A percentile compares a stretch with the other conserved stretches of the same genome.
Conservation (phyloP, 192 early-diverging fungal genomes). For the Coemansia sp. region DNA sequence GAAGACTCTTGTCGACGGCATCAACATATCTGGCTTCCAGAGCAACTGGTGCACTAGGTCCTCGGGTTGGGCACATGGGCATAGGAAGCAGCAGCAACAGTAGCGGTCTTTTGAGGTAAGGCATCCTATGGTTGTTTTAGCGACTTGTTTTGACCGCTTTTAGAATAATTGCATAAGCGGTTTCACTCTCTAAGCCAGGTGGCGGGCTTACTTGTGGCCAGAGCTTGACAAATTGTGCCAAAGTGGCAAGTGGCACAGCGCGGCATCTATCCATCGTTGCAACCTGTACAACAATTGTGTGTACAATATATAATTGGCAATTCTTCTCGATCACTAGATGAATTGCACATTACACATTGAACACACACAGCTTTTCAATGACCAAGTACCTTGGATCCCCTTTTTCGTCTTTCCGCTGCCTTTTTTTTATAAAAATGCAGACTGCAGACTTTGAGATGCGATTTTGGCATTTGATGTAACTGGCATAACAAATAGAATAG, state of each 20-base stretch:
- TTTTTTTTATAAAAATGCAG: too few species aligned
- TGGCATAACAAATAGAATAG: too few species aligned
- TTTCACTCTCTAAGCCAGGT: neutral
- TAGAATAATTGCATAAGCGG: neutral
- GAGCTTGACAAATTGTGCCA: neutral
- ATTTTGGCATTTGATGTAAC: too few species aligned
- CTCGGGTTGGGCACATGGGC: neutral
- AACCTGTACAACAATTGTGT: too few species aligned
- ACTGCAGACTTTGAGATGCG: too few species aligned
- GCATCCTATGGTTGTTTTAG: neutral
- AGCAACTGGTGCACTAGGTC: neutral
- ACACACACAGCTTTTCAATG: too few species aligned
- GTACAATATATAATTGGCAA: neutral
- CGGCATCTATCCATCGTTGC: too few species aligned
- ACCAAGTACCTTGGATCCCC: too few species aligned
- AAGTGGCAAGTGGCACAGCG: neutral
- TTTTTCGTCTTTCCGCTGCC: too few species aligned
- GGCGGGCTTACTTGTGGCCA: neutral
- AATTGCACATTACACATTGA: too few species aligned
- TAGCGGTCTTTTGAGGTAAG: slow-evolving; percentile 12
- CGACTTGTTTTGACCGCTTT: neutral
- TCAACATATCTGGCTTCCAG: slow-evolving; percentile 15
- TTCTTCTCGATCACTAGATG: neutral
- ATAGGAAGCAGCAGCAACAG: neutral
- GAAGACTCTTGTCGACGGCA: slow-evolving; percentile 10